A percentile compares a stretch with the other conserved stretches of the same genome.
Conservation (phyloP, 768 basidiomycete genomes). For the Phylloporus arenicola region DNA sequence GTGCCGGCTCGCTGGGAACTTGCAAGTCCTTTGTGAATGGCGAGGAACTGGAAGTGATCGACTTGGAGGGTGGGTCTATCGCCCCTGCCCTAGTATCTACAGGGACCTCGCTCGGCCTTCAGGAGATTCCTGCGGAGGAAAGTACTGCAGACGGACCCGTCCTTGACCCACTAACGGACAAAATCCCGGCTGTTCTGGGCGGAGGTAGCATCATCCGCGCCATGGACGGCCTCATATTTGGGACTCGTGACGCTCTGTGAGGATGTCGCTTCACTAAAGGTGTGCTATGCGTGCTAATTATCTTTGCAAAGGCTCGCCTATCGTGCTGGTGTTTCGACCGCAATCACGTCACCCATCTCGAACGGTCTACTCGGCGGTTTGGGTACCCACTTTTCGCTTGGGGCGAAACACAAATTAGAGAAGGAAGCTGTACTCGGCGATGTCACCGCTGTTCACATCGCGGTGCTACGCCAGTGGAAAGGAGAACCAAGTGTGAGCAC, state of each 20-base stretch:
- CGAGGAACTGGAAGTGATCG: conserved; percentile 18
- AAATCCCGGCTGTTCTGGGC: conserved; percentile 31
- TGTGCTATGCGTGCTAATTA: conserved; percentile 3
- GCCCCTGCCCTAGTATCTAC: conserved; percentile 59
- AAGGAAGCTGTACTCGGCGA: conserved; percentile 61
- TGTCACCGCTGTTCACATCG: conserved; percentile 60
- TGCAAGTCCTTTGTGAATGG: conserved; percentile 11
- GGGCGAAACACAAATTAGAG: conserved; percentile 54
- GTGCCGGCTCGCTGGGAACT: conserved; percentile 29
- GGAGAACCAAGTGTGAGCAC: conserved; percentile 50
- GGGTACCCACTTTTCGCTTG: conserved; percentile 55
- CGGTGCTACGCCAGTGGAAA: conserved; percentile 26
- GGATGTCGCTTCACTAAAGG: conserved; percentile 10
- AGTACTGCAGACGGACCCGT: conserved; percentile 64
- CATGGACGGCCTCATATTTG: conserved; percentile 58
- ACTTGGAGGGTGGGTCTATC: conserved; percentile 62
- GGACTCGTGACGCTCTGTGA: conserved; percentile 45
- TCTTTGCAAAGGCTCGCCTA: conserved; percentile 55
- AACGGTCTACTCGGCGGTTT: conserved; percentile 57
- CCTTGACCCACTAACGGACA: conserved; percentile 39
- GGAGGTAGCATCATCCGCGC: conserved; percentile 48
- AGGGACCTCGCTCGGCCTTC: conserved; percentile 59
- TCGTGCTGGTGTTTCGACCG: conserved; percentile 66
- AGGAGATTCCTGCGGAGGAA: conserved; percentile 60
- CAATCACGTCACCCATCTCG: conserved; percentile 54